phyloP scores from a whole-genome alignment of 2,329 filamentous ascomycete species.

The Trichoderma sp. region DNA sequence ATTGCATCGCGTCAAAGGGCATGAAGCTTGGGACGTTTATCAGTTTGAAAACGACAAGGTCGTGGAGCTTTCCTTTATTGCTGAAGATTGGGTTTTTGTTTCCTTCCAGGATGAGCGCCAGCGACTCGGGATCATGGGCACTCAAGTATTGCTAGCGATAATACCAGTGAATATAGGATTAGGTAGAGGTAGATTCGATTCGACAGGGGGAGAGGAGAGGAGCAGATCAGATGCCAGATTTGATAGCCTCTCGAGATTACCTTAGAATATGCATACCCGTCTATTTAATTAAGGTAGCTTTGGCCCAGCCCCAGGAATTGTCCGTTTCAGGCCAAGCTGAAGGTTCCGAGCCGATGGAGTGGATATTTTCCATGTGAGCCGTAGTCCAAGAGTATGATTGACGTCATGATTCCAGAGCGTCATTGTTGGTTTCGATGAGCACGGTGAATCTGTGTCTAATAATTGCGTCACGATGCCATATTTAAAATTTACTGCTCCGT shows the following conservation, averaged over 20 bases:
- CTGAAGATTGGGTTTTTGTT: neutral
- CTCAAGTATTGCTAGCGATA: slow-evolving; percentile 25
- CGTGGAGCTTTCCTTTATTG: slow-evolving; percentile 27
- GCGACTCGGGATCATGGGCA: slow-evolving; percentile 1
- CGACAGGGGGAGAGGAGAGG: neutral
- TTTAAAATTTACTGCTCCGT: neutral
- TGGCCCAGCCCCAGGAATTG: neutral
- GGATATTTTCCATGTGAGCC: neutral
- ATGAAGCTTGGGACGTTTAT: slow-evolving; percentile 19
- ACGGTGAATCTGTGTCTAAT: neutral
- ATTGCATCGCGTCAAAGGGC: slow-evolving; percentile 34
- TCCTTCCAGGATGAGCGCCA: slow-evolving; percentile 21
- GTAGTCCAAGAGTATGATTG: neutral
- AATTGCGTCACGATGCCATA: slow-evolving; percentile 21
- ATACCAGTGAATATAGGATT: slow-evolving; percentile 23
- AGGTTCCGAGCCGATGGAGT: neutral
- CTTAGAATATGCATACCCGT: neutral
- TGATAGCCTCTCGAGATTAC: neutral
- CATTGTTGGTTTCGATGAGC: neutral
- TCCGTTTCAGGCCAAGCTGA: neutral
- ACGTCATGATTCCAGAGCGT: neutral
- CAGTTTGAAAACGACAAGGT: slow-evolving; percentile 28
- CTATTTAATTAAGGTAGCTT: neutral
- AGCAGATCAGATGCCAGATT: neutral
- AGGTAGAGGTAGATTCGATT: slow-evolving; percentile 23